Percentiles rank a stretch among this genome's conserved stretches.
These are phyloP conservation scores for Myxozyma udenii DNA, from an alignment of 805 yeast species.

Conservation along the genomic window DNA sequence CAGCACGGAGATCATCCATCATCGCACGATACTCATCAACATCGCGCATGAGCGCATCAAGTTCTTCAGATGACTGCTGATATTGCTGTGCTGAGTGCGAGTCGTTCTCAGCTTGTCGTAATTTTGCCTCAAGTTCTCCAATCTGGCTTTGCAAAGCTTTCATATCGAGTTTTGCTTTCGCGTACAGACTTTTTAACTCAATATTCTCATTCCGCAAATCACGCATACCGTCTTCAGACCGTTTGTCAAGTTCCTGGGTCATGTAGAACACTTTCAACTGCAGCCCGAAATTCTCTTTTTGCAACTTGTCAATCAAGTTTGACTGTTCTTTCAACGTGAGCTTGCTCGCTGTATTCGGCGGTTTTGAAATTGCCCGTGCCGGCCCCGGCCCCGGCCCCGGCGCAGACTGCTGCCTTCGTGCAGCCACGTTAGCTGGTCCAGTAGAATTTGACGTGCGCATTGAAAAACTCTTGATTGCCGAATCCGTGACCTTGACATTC, in stretches of 20 bases:
- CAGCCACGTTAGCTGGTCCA: background rate
- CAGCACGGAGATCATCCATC: slow-evolving; percentile 17
- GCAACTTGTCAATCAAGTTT: slow-evolving; percentile 30
- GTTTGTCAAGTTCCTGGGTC: slow-evolving; percentile 30
- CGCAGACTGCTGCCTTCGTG: background rate
- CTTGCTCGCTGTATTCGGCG: slow-evolving; percentile 20
- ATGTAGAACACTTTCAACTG: slow-evolving; percentile 30
- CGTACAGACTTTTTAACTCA: slow-evolving; percentile 28
- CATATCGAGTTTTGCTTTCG: slow-evolving; percentile 27
- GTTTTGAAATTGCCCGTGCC: background rate
- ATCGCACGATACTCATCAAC: slow-evolving; percentile 9
- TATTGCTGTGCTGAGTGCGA: background rate
- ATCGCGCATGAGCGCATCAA: slow-evolving; percentile 7
- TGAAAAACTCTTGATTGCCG: slow-evolving; percentile 23
- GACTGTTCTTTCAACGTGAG: slow-evolving; percentile 31
- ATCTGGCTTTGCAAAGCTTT: slow-evolving; percentile 23
- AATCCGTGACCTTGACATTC: slow-evolving; percentile 23
- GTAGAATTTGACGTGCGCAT: background rate
- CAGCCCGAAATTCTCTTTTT: slow-evolving; percentile 32
- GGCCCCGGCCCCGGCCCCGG: background rate
- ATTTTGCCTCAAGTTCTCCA: slow-evolving; percentile 18
- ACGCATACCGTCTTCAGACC: slow-evolving; percentile 30
- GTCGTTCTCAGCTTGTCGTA: slow-evolving; percentile 9
- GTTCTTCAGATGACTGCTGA: background rate
- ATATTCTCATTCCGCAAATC: slow-evolving; percentile 30